Evolutionary conservation across 2,329 filamentous ascomycete species (phyloP), one percentile per base, ranked within the genome.

Genomic region (Chaetothyriales sp.): DNA sequence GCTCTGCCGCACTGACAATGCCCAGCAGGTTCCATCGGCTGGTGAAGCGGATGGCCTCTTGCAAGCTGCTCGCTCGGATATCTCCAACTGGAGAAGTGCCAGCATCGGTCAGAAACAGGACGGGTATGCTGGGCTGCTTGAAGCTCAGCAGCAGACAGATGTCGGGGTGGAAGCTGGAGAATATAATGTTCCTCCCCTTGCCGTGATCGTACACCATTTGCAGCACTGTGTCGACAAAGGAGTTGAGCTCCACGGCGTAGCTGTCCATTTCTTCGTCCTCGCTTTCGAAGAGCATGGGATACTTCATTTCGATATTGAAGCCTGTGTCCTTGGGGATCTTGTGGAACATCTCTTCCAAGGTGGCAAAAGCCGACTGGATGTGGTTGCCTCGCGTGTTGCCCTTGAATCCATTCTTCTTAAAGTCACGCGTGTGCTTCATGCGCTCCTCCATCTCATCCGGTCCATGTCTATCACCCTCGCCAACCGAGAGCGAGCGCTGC

Each of bases 271-370:
- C 88, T 59, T 95, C 86, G 66, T 94, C 86, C 67, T 95, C 88
- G 53, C 82, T 87, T 73, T 98, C 94, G 66, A 90, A 85, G 44
- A 98, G 79, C 89, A 97, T 97, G 4, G 92, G 92, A 65, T 98
- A 98, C 70, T 98, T 97, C 78, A 98, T 86, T 72, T 98, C 92
- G 60, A 98, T 94, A 69, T 98, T 97, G 77, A 98, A 98, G 13
- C 92, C 89, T 19, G 94, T 85, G 13, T 80, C 76, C 56, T 85
- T 78, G 0, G 89, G 88, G 0, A 98, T 72, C 64, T 89, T 83
- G 62, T 80, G 78, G 71, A 98, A 95, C 65, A 97, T 82, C 56
- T 95, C 88, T 67, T 95, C 89, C 4, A 98, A 75, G 0, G 92
- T 98, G 6, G 90, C 89, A 69, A 98, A 98, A 0, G 90, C 89